Conservation (phyloP, 768 basidiomycete genomes). For the Boletellus sp. region DNA sequence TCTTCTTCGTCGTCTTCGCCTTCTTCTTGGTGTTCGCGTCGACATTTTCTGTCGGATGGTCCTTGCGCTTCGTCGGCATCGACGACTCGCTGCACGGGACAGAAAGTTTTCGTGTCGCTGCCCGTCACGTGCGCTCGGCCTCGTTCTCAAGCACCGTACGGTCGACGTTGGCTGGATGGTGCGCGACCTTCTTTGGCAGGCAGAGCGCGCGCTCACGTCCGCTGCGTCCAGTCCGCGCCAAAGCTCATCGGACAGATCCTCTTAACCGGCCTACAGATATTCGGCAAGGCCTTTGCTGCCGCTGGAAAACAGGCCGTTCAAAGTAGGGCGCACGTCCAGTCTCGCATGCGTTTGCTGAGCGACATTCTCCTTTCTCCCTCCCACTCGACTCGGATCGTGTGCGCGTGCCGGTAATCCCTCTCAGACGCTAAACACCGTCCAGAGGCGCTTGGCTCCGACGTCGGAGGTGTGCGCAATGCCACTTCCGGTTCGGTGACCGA, state of each 20-base stretch:
- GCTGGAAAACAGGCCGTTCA: constrained; percentile 90
- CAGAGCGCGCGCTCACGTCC: constrained; percentile 7
- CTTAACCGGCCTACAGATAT: constrained; percentile 69
- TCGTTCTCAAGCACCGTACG: background rate
- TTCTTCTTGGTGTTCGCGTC: constrained; percentile 32
- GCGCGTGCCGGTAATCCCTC: background rate
- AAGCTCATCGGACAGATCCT: constrained; percentile 76
- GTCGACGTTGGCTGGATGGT: constrained; percentile 21
- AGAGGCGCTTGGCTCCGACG: constrained; percentile 64
- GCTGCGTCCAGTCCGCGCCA: constrained; percentile 71
- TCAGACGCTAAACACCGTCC: constrained; percentile 83
- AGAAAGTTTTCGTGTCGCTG: constrained; percentile 12
- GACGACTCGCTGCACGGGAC: no score
- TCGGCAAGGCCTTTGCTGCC: constrained; percentile 89
- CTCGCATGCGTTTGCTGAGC: background rate
- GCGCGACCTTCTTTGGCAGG: constrained; percentile 2
- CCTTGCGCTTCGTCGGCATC: constrained; percentile 63
- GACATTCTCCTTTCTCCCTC: background rate
- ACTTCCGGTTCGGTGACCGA: constrained; percentile 74
- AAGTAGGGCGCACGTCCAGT: constrained; percentile 53
- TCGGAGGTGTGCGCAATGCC: constrained; percentile 70
- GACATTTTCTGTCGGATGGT: constrained; percentile 19
- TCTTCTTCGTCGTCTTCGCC: no score
- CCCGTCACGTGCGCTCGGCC: constrained; percentile 17
- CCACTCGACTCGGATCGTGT: no score